Evolutionary conservation across 345 rosid genomes (phyloP).

Genomic region (Iberis pinnata): DNA sequence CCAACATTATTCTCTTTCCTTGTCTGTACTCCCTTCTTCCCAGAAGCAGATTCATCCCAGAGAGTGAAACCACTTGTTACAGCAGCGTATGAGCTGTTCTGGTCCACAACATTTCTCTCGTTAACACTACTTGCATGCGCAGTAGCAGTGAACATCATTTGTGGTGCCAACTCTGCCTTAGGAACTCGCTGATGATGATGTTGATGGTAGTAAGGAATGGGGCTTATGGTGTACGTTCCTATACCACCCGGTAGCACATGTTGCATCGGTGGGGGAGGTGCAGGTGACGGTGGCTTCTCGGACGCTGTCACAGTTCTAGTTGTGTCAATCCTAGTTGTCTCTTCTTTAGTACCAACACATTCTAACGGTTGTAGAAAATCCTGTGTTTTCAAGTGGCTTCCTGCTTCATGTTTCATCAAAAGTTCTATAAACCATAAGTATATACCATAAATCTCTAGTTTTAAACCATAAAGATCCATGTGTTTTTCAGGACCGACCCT

Average conservation of each 20-base stretch:
- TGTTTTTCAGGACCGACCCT: no score
- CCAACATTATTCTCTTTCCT: slow-evolving; percentile 68
- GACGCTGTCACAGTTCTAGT: slow-evolving; percentile 30
- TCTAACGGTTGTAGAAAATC: slow-evolving; percentile 74
- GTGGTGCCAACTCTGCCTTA: slow-evolving; percentile 60
- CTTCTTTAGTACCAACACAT: slow-evolving; percentile 53
- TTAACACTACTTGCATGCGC: slow-evolving; percentile 45
- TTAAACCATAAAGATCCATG: no score
- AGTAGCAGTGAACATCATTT: slow-evolving; percentile 25
- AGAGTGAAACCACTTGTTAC: slow-evolving; percentile 56
- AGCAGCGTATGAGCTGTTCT: slow-evolving; percentile 66
- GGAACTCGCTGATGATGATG: slow-evolving; percentile 42
- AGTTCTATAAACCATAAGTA: neutral
- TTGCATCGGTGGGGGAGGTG: slow-evolving; percentile 41
- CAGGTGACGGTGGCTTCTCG: slow-evolving; percentile 57
- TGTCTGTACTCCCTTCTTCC: slow-evolving; percentile 83
- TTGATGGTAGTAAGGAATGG: slow-evolving; percentile 46
- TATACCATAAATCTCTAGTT: no score
- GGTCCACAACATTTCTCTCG: slow-evolving; percentile 56
- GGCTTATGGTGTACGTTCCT: slow-evolving; percentile 82
- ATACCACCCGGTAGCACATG: slow-evolving; percentile 88
- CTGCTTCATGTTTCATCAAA: slow-evolving; percentile 31
- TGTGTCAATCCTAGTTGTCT: slow-evolving; percentile 31
- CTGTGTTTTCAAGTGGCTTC: slow-evolving; percentile 58
- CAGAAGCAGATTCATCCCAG: slow-evolving; percentile 68